Evolutionary conservation across 2,329 filamentous ascomycete species (phyloP).

Genomic region (Moelleriella libera): DNA sequence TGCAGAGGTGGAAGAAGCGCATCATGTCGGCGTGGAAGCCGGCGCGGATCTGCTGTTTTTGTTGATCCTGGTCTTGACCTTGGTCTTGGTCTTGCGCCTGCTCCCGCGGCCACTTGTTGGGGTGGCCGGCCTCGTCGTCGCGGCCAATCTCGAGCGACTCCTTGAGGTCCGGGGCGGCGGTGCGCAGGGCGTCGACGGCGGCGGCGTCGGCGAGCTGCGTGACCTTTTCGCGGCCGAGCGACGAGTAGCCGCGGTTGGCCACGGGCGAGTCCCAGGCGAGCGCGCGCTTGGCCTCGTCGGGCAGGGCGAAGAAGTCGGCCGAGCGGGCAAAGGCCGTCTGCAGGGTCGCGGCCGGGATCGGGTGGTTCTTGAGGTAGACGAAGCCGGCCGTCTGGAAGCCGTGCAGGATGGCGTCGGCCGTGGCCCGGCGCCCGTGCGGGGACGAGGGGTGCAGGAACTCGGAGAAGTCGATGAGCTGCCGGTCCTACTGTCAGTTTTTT

Average conservation of each 20-base stretch:
- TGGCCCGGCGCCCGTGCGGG: conserved; percentile 41
- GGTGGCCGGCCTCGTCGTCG: conserved; percentile 41
- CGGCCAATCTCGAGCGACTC: conserved; percentile 52
- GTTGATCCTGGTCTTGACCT: too few species aligned
- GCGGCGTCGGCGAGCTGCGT: conserved; percentile 36
- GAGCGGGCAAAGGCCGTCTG: conserved; percentile 51
- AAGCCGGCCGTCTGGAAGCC: conserved; percentile 83
- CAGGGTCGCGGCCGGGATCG: conserved; percentile 47
- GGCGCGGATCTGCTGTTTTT: conserved; percentile 24
- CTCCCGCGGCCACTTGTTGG: conserved; percentile 64
- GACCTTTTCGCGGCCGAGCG: conserved; percentile 58
- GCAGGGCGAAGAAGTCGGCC: conserved; percentile 55
- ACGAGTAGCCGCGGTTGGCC: conserved; percentile 61
- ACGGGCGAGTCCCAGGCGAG: conserved; percentile 59
- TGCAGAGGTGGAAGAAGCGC: conserved; percentile 61
- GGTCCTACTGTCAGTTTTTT: not conserved
- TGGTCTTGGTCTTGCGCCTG: conserved; percentile 12
- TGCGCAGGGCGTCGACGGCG: conserved; percentile 45
- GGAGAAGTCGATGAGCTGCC: conserved; percentile 43
- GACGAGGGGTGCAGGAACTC: conserved; percentile 49
- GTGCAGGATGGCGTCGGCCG: conserved; percentile 58
- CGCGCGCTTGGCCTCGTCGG: conserved; percentile 46
- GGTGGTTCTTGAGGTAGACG: conserved; percentile 73
- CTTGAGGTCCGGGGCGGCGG: conserved; percentile 48
- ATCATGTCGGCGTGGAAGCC: conserved; percentile 63